These are phyloP conservation scores for Oryza nivara DNA, from an alignment of 176 grass and related monocot genomes.

Conservation along the genomic window DNA sequence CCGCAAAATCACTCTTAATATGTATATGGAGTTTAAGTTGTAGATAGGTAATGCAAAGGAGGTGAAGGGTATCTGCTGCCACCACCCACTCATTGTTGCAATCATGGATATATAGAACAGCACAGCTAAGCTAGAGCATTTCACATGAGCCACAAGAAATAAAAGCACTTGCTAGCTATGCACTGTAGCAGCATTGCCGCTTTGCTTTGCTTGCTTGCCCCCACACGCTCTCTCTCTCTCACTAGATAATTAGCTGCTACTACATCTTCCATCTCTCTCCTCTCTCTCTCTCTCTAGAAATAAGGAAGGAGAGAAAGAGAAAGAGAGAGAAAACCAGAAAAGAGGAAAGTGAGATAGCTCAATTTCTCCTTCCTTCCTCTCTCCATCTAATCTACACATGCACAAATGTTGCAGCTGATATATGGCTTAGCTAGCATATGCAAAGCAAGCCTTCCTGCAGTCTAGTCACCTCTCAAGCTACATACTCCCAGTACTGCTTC, in stretches of 20 bases:
- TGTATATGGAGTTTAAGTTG: not conserved
- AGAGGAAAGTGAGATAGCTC: constrained; percentile 58
- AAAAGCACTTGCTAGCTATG: constrained; percentile 23
- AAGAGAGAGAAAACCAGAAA: constrained; percentile 36
- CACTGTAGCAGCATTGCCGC: not conserved
- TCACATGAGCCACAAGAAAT: constrained; percentile 54
- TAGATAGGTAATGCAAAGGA: constrained; percentile 31
- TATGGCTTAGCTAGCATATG: constrained; percentile 35
- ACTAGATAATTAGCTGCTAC: constrained; percentile 7
- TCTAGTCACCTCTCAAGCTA: not conserved
- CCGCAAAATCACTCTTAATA: not conserved
- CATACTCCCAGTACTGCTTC: not conserved
- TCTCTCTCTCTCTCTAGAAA: constrained; percentile 37
- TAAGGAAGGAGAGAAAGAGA: constrained; percentile 8
- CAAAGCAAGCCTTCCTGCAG: constrained; percentile 37
- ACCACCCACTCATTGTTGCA: constrained; percentile 90
- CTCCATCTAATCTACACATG: constrained; percentile 10
- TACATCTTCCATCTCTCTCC: constrained; percentile 41
- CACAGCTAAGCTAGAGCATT: constrained; percentile 19
- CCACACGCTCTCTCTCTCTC: constrained; percentile 36
- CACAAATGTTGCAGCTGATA: constrained; percentile 37
- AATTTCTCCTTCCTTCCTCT: constrained; percentile 52
- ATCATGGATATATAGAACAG: constrained; percentile 53
- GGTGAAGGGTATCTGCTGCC: constrained; percentile 45
- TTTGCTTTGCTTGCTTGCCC: constrained; percentile 37